phyloP scores from a whole-genome alignment of 1,284 basidiomycete genomes.

The Cystobasidium slooffiae region DNA sequence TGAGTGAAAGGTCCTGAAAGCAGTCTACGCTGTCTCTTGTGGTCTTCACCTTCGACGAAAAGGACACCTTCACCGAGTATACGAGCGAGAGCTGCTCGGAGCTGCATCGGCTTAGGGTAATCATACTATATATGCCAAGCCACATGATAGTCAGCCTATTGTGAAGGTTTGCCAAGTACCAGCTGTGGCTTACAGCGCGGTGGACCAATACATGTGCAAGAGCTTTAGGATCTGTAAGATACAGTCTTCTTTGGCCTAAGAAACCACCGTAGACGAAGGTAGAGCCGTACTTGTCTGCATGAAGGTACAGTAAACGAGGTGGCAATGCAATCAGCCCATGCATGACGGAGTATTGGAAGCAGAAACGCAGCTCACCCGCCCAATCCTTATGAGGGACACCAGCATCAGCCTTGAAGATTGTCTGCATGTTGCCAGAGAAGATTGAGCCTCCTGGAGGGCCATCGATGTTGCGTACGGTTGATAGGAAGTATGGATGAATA shows the following conservation, averaged over 20 bases:
- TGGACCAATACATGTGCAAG: slow-evolving; percentile 65
- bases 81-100: slow-evolving; percentile 63
- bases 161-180: neutral
- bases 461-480: slow-evolving; percentile 26
- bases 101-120: slow-evolving; percentile 70
- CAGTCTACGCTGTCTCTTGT: slow-evolving; percentile 14
- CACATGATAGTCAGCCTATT: too few species aligned
- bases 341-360: neutral
- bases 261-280: slow-evolving; percentile 30
- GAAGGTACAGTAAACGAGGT: neutral
- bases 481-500: slow-evolving; percentile 13
- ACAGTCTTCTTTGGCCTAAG: slow-evolving; percentile 61
- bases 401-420: slow-evolving; percentile 41
- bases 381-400: slow-evolving; percentile 34
- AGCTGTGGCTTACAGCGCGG: slow-evolving; percentile 50
- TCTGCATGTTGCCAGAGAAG: slow-evolving; percentile 28
- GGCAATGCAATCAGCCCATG: neutral
- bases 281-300: slow-evolving; percentile 34
- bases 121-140: slow-evolving; percentile 57
- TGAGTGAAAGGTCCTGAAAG: slow-evolving; percentile 26
- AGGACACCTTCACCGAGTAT: slow-evolving; percentile 54
- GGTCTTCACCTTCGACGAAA: slow-evolving; percentile 55
- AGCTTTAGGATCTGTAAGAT: slow-evolving; percentile 67
- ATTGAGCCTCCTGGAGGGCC: slow-evolving; percentile 19
- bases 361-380: slow-evolving; percentile 29